Evolutionary conservation across 2,329 filamentous ascomycete species (phyloP), one percentile per base, ranked within the genome.

Genomic region (Penicillium expansum): DNA sequence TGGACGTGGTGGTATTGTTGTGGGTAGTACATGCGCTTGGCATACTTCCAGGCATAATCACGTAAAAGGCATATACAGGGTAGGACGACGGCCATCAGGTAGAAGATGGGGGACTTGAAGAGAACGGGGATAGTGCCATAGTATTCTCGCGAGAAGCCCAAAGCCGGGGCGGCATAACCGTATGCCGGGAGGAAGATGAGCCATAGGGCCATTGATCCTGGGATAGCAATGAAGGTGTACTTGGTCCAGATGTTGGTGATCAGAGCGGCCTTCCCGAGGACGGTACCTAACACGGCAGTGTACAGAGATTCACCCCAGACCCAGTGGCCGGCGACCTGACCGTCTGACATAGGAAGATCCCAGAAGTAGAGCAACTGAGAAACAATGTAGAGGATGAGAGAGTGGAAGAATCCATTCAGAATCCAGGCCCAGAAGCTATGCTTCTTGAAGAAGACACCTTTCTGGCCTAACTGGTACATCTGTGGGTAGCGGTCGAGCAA

Each of bases 171-270:
- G 1, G 94, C 88, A 24, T 83, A 91, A 38, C 86, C 92, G 76
- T 97, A 99, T 1, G 89, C 85, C 4, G 92, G 91, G 62, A 97
- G 83, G 73, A 97, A 96, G 35, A 86, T 85, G 72, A 95, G 86
- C 94, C 94, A 99, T 66, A 99, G 85, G 18, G 88, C 76, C 83
- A 99, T 89, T 60, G 90, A 95, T 37, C 94, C 94, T 0, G 94
- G 94, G 62, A 99, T 99, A 33, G 94, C 92, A 62, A 97, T 85
- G 62, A 99, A 85, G 59, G 95, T 92, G 74, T 96, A 99, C 77
- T 99, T 99, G 47, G 94, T 99, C 94, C 94, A 99, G 76, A 96
- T 93, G 75, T 91, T 97, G 22, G 93, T 96, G 63, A 97, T 90
- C 58, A 99, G 82, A 1, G 91, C 92, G 4, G 94, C 94, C 78